Evolutionary conservation across 2,329 filamentous ascomycete genomes (phyloP).

Genomic region (Nemania abortiva): DNA sequence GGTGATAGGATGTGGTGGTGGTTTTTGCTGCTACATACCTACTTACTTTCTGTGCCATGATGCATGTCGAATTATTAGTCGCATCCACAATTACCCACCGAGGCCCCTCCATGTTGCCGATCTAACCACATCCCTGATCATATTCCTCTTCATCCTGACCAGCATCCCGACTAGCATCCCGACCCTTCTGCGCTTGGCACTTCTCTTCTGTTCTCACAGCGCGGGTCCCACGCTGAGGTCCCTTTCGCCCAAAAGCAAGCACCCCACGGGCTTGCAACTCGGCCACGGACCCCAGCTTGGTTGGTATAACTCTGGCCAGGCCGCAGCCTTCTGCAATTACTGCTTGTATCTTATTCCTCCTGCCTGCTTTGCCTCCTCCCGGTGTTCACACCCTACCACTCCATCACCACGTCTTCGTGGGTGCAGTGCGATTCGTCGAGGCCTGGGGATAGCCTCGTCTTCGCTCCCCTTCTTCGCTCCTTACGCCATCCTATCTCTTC

Average conservation of each 20-base stretch:
- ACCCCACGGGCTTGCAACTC: constrained; percentile 16
- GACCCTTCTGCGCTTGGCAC: constrained; percentile 34
- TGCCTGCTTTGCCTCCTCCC: constrained; percentile 20
- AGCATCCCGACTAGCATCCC: constrained; percentile 16
- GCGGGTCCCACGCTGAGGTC: constrained; percentile 37
- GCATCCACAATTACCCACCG: constrained; percentile 27
- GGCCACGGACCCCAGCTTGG: constrained; percentile 22
- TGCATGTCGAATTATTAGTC: constrained; percentile 35
- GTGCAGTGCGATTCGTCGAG: constrained; percentile 36
- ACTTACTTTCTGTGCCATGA: constrained; percentile 10
- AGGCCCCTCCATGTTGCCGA: constrained; percentile 29
- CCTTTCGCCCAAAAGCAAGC: constrained; percentile 21
- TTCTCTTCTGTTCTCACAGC: constrained; percentile 29
- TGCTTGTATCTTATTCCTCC: constrained; percentile 34
- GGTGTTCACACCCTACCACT: constrained; percentile 29
- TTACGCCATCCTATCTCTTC: constrained; percentile 13
- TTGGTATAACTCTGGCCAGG: constrained; percentile 40
- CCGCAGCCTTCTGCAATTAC: constrained; percentile 39
- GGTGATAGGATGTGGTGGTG: constrained; percentile 4
- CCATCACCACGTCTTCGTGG: constrained; percentile 34
- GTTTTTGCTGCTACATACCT: not conserved
- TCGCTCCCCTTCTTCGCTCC: constrained; percentile 30
- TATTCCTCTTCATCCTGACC: constrained; percentile 26
- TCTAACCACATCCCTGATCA: constrained; percentile 38
- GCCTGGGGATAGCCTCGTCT: constrained; percentile 38